Percentiles rank a stretch among this genome's conserved stretches.
These are phyloP conservation scores for Nicotiana paniculata DNA, from an alignment of 257 asterid genomes.

Conservation along the genomic window DNA sequence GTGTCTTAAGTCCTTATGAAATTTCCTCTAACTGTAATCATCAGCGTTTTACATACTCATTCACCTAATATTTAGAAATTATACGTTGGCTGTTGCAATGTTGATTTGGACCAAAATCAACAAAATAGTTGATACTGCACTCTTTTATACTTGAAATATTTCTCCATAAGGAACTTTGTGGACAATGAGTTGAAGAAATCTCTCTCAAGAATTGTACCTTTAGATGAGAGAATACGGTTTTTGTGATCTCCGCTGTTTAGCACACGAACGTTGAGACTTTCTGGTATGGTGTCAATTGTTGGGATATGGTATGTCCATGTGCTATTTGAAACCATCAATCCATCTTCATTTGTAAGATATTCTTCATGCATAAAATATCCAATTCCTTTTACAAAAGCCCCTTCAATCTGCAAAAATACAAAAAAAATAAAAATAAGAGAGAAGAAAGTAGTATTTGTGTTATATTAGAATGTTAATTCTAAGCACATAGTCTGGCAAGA, in stretches of 20 bases:
- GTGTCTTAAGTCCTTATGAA: not conserved
- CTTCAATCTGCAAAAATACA: slow-evolving; percentile 49
- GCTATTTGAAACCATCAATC: slow-evolving; percentile 44
- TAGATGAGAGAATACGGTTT: slow-evolving; percentile 67
- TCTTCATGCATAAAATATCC: slow-evolving; percentile 89
- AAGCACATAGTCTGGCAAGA: not conserved
- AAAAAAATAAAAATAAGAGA: too few relatives aligned
- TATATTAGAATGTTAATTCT: not conserved
- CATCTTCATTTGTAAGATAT: slow-evolving; percentile 46
- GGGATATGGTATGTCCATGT: slow-evolving; percentile 87
- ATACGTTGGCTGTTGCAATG: not conserved
- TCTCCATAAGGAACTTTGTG: not conserved
- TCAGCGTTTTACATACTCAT: not conserved
- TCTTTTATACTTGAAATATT: not conserved
- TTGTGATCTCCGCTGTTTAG: slow-evolving; percentile 57
- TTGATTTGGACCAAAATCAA: not conserved
- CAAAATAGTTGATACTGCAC: not conserved
- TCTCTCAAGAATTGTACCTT: slow-evolving; percentile 33
- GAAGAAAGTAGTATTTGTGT: not conserved
- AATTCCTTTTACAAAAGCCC: slow-evolving; percentile 77
- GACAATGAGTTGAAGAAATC: not conserved
- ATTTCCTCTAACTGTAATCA: not conserved
- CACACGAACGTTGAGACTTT: slow-evolving; percentile 49
- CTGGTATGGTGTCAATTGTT: slow-evolving; percentile 62
- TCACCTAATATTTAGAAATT: not conserved